These are phyloP conservation scores for Chrysoporthe deuterocubensis DNA, from an alignment of 2,329 filamentous ascomycete genomes.

Conservation along the genomic window DNA sequence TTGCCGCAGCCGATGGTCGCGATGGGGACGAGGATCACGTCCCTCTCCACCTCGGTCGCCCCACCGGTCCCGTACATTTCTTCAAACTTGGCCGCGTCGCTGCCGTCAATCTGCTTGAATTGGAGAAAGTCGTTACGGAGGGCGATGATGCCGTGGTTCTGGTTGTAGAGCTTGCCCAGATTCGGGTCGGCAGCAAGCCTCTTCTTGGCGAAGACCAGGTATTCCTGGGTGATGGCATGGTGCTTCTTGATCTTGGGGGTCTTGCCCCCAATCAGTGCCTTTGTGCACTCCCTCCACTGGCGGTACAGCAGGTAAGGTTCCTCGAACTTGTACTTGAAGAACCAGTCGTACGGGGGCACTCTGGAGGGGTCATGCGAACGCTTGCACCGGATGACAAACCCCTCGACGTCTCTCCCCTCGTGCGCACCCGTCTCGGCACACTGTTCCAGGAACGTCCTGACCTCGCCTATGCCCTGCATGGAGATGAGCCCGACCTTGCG, in stretches of 20 bases:
- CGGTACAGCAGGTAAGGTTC: slow-evolving; percentile 99
- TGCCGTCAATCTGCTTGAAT: slow-evolving; percentile 81
- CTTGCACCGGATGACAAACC: slow-evolving; percentile 93
- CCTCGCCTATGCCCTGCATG: slow-evolving; percentile 73
- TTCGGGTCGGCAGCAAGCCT: slow-evolving; percentile 71
- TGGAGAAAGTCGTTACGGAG: slow-evolving; percentile 86
- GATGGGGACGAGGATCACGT: slow-evolving; percentile 86
- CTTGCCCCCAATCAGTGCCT: slow-evolving; percentile 78
- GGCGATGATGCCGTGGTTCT: slow-evolving; percentile 94
- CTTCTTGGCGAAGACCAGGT: slow-evolving; percentile 78
- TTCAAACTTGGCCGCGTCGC: slow-evolving; percentile 83
- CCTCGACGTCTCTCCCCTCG: slow-evolving; percentile 90
- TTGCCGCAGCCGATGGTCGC: slow-evolving; percentile 97
- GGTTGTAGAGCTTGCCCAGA: slow-evolving; percentile 72
- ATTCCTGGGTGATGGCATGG: slow-evolving; percentile 85
- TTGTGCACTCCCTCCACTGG: slow-evolving; percentile 97
- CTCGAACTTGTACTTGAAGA: slow-evolving; percentile 99
- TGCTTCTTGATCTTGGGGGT: slow-evolving; percentile 85
- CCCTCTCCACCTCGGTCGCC: slow-evolving; percentile 60
- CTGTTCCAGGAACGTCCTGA: slow-evolving; percentile 80
- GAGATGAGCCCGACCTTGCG: slow-evolving; percentile 81
- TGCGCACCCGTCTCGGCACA: slow-evolving; percentile 89
- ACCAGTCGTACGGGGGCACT: slow-evolving; percentile 83
- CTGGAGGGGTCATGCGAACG: slow-evolving; percentile 56
- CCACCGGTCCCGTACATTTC: slow-evolving; percentile 55